A percentile compares a stretch with the other conserved stretches of the same genome.
phyloP scores from a whole-genome alignment of 805 yeast species.

The Ogataea salicorniae region DNA sequence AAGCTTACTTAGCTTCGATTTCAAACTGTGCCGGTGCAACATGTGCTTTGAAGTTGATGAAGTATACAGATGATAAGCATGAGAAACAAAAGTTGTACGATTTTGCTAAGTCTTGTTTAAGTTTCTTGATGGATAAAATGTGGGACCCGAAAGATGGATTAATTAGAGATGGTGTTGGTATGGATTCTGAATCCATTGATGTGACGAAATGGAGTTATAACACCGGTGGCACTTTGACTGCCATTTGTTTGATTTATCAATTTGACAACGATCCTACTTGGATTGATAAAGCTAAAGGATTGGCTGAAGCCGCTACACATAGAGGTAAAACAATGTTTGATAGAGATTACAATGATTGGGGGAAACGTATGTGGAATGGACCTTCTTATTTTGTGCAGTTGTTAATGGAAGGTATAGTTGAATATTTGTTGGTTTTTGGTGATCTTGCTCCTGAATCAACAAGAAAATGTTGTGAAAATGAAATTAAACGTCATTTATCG shows the following conservation, averaged over 20 bases:
- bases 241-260: constrained; percentile 44
- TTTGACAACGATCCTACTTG: constrained; percentile 48
- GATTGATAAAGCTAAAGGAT: constrained; percentile 39
- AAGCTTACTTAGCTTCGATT: constrained; percentile 52
- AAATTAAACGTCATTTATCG: constrained; percentile 48
- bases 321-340: constrained; percentile 54
- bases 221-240: constrained; percentile 59
- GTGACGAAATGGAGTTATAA: constrained; percentile 62
- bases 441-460: constrained; percentile 31
- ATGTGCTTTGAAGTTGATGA: constrained; percentile 56
- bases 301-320: constrained; percentile 57
- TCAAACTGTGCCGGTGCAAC: constrained; percentile 57
- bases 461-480: constrained; percentile 30
- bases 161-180: constrained; percentile 57
- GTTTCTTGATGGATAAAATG: constrained; percentile 50
- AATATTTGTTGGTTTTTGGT: constrained; percentile 50
- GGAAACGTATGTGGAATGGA: constrained; percentile 60
- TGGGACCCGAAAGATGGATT: constrained; percentile 51
- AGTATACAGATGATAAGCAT: constrained; percentile 37
- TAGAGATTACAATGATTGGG: constrained; percentile 50
- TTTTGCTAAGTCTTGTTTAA: constrained; percentile 55
- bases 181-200: constrained; percentile 38
- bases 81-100: constrained; percentile 43
- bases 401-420: constrained; percentile 63
- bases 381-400: constrained; percentile 59